Conservation (phyloP, 495 filamentous ascomycete species). For the Neurospora cerealis region DNA sequence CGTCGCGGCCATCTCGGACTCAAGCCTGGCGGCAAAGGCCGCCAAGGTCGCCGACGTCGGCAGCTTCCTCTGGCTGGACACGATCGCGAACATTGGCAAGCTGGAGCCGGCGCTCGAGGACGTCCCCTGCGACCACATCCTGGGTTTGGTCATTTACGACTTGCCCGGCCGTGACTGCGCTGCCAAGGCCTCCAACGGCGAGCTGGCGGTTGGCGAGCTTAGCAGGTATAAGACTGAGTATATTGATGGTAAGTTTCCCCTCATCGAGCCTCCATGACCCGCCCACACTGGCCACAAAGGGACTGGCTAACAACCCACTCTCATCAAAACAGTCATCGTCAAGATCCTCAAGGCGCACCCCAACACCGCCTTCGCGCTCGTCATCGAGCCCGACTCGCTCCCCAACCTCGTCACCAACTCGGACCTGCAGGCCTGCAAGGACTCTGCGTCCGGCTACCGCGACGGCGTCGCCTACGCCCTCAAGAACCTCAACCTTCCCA, state of each 20-base stretch:
- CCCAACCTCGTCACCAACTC: slow-evolving; percentile 75
- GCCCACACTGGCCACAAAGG: too few relatives aligned
- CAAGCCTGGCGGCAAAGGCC: slow-evolving; percentile 30
- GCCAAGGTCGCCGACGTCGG: slow-evolving; percentile 51
- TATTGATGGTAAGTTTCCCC: slow-evolving; percentile 47
- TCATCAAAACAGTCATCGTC: slow-evolving; percentile 41
- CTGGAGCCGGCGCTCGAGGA: slow-evolving; percentile 47
- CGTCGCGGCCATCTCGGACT: slow-evolving; percentile 30
- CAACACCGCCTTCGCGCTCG: slow-evolving; percentile 43
- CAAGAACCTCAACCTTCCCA: slow-evolving; percentile 58
- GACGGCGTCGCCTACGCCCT: slow-evolving; percentile 65
- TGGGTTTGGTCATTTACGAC: slow-evolving; percentile 66
- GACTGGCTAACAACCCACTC: slow-evolving; percentile 16
- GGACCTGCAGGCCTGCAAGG: slow-evolving; percentile 50
- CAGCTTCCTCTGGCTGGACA: slow-evolving; percentile 62
- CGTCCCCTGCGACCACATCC: slow-evolving; percentile 45
- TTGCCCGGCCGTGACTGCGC: slow-evolving; percentile 71
- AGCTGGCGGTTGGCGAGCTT: slow-evolving; percentile 55
- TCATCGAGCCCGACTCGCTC: slow-evolving; percentile 69
- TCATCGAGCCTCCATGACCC: not conserved
- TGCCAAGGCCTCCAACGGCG: slow-evolving; percentile 67
- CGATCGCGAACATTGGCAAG: slow-evolving; percentile 47
- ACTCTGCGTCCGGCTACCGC: slow-evolving; percentile 53
- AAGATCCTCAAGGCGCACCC: slow-evolving; percentile 42
- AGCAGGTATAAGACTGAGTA: slow-evolving; percentile 56